Percentiles rank a stretch among this genome's conserved stretches.
Evolutionary conservation across 2,329 filamentous ascomycete genomes (phyloP).

Genomic region (Botryotinia narcissicola): DNA sequence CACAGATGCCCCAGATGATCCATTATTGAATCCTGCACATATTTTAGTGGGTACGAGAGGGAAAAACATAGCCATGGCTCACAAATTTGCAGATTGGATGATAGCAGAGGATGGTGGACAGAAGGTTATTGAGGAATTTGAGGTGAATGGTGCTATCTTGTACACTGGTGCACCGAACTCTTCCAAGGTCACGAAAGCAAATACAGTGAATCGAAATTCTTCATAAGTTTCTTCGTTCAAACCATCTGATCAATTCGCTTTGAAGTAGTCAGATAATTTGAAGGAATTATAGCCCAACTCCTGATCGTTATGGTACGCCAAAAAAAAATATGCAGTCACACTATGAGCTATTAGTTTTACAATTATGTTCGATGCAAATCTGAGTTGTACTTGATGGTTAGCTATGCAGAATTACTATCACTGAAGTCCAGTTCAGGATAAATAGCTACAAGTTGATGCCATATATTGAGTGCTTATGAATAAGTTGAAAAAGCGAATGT

Average conservation of each 20-base stretch:
- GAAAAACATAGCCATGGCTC: conserved; percentile 39
- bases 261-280: not conserved
- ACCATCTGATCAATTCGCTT: not conserved
- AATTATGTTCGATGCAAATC: not conserved
- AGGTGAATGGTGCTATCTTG: conserved; percentile 40
- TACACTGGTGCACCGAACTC: conserved; percentile 41
- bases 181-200: not conserved
- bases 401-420: not conserved
- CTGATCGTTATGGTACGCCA: not conserved
- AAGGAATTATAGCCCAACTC: not conserved
- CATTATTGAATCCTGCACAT: conserved; percentile 46
- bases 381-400: not conserved
- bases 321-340: not conserved
- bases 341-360: too few relatives aligned
- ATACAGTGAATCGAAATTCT: not conserved
- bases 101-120: conserved; percentile 40
- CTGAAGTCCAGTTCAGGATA: not conserved
- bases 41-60: conserved; percentile 42
- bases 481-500: not conserved
- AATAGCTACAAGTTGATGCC: not conserved
- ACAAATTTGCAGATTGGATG: conserved; percentile 43
- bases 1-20: conserved; percentile 40
- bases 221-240: not conserved
- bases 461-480: not conserved
- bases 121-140: conserved; percentile 41